Conservation (phyloP, 2,329 filamentous ascomycete species). For the Aspergillus tubingensis region DNA sequence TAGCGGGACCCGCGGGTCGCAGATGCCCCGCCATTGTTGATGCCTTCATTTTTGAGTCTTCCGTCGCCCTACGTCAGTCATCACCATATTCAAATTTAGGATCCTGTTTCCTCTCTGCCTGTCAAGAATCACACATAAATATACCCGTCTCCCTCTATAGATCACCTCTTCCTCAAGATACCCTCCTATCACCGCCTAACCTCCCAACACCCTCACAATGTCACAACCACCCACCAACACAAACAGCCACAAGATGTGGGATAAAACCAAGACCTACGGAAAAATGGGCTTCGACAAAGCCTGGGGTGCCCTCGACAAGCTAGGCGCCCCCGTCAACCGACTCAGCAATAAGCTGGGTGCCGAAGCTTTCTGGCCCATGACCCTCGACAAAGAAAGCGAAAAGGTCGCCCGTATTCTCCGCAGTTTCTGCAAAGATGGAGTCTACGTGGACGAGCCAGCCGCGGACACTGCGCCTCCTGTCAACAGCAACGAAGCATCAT, state of each 20-base stretch:
- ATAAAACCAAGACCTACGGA: slow-evolving; percentile 46
- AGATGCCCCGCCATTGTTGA: background rate
- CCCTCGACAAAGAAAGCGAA: slow-evolving; percentile 83
- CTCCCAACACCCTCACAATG: background rate
- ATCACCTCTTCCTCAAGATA: too few relatives aligned
- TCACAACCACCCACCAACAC: slow-evolving; percentile 1
- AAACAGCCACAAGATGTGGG: slow-evolving; percentile 2
- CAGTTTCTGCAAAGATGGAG: slow-evolving; percentile 81
- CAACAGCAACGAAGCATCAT: slow-evolving; percentile 14
- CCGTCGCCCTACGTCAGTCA: background rate
- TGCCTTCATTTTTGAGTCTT: background rate
- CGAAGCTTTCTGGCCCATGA: slow-evolving; percentile 82
- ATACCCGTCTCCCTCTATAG: background rate
- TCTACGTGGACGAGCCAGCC: slow-evolving; percentile 62
- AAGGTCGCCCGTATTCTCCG: slow-evolving; percentile 86
- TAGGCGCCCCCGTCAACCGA: slow-evolving; percentile 74
- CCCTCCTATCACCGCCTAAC: background rate
- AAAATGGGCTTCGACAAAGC: slow-evolving; percentile 73
- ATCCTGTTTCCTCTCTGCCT: too few relatives aligned
- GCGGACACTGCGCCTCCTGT: slow-evolving; percentile 27
- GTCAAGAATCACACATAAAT: background rate
- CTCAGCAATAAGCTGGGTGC: slow-evolving; percentile 77
- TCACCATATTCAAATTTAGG: too few relatives aligned
- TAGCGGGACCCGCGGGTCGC: background rate
- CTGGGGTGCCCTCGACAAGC: slow-evolving; percentile 66